A percentile compares a stretch with the other conserved stretches of the same genome.
phyloP scores from a whole-genome alignment of 305 asterid genomes.

The Fraxinus sp. region DNA sequence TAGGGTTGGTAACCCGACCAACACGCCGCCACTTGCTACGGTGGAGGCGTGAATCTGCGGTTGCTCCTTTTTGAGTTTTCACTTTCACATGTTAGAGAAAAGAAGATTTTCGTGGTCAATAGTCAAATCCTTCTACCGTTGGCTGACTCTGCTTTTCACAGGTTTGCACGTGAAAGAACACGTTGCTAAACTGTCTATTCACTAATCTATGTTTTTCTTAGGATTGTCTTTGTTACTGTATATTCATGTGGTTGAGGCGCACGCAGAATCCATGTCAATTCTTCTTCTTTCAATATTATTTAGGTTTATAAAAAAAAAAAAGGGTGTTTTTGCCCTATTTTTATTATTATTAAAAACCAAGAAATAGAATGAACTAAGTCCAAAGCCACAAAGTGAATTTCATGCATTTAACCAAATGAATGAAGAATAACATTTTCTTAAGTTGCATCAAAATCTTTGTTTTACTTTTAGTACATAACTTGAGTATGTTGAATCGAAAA shows the following conservation, averaged over 20 bases:
- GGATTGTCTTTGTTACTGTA: background rate
- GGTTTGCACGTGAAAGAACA: background rate
- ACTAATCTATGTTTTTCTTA: background rate
- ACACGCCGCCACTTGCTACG: background rate
- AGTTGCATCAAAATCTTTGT: no score
- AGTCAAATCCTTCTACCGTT: background rate
- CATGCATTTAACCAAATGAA: no score
- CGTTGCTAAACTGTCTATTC: background rate
- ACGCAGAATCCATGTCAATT: background rate
- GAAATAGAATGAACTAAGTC: no score
- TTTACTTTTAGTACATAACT: no score
- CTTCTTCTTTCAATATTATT: no score
- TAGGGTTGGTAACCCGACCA: background rate
- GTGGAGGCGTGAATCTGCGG: slow-evolving; percentile 20
- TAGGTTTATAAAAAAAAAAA: no score
- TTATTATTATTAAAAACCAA: no score
- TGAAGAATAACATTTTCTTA: no score
- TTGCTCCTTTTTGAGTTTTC: slow-evolving; percentile 17
- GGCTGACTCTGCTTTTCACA: background rate
- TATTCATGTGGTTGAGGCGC: background rate
- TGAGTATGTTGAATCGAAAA: no score
- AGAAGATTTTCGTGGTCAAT: background rate
- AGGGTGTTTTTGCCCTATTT: no score
- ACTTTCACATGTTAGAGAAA: background rate
- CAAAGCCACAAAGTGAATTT: no score